phyloP scores from a whole-genome alignment of 2,329 filamentous ascomycete species.

The Aspergillus sergii region DNA sequence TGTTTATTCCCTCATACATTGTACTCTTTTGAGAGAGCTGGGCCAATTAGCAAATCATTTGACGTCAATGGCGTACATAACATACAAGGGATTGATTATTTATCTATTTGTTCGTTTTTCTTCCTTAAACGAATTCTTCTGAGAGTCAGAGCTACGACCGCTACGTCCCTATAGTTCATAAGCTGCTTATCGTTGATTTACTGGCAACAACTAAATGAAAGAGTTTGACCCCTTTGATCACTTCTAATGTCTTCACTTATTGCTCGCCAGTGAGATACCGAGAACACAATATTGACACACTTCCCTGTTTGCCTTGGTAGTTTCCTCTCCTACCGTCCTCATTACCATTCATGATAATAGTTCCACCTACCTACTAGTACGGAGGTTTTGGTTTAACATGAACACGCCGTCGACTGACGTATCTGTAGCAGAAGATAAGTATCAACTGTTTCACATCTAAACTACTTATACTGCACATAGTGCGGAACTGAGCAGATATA shows the following conservation, averaged over 20 bases:
- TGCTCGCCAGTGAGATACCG: neutral
- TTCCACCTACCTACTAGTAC: neutral
- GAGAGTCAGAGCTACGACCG: neutral
- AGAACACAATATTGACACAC: neutral
- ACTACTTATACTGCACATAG: neutral
- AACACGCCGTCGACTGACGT: neutral
- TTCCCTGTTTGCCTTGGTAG: neutral
- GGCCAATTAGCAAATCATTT: conserved; percentile 16
- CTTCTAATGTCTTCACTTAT: neutral
- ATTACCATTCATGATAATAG: neutral
- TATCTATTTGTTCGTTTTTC: conserved; percentile 14
- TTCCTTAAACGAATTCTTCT: conserved; percentile 9
- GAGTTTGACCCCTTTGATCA: neutral
- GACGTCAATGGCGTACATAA: conserved; percentile 25
- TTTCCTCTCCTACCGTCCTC: neutral
- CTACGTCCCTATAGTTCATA: conserved; percentile 6
- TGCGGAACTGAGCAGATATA: neutral
- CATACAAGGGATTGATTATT: conserved; percentile 17
- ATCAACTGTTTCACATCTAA: neutral
- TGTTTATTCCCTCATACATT: conserved; percentile 14
- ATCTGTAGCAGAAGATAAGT: neutral
- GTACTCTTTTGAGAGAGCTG: conserved; percentile 12
- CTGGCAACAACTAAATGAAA: neutral
- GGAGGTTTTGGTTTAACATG: neutral
- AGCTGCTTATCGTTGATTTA: conserved; percentile 3